Evolutionary conservation across 2,329 filamentous ascomycete species (phyloP).

Genomic region (Penicillium capsulatum): DNA sequence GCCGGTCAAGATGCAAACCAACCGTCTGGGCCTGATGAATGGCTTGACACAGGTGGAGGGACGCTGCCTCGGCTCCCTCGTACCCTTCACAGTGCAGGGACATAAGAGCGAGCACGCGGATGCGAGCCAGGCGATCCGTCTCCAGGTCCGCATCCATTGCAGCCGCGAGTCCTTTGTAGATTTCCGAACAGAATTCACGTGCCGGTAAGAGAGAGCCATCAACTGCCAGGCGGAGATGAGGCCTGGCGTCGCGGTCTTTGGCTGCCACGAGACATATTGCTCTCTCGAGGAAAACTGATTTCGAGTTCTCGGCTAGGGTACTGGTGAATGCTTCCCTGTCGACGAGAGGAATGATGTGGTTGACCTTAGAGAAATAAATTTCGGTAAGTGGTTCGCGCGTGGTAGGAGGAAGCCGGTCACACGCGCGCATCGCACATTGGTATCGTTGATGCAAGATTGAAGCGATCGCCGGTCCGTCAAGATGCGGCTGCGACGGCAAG

Average conservation of each 20-base stretch:
- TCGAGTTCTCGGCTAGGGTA: slow-evolving; percentile 22
- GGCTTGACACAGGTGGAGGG: slow-evolving; percentile 38
- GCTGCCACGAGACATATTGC: slow-evolving; percentile 41
- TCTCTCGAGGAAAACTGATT: slow-evolving; percentile 37
- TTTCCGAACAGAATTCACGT: slow-evolving; percentile 38
- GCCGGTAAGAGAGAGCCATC: slow-evolving; percentile 29
- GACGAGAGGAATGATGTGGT: slow-evolving; percentile 38
- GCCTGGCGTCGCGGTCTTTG: slow-evolving; percentile 32
- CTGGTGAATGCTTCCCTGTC: slow-evolving; percentile 26
- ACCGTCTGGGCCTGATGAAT: slow-evolving; percentile 41
- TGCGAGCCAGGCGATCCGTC: slow-evolving; percentile 35
- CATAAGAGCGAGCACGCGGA: slow-evolving; percentile 39
- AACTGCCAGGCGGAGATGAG: slow-evolving; percentile 31
- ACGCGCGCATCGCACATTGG: slow-evolving; percentile 25
- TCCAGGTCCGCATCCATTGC: slow-evolving; percentile 39
- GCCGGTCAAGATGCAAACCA: slow-evolving; percentile 39
- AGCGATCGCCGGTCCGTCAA: slow-evolving; percentile 9
- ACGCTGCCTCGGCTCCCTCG: slow-evolving; percentile 39
- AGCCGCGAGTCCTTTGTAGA: slow-evolving; percentile 36
- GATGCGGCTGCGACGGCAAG: slow-evolving; percentile 1
- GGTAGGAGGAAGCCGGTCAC: slow-evolving; percentile 29
- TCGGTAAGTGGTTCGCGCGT: slow-evolving; percentile 32
- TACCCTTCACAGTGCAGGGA: slow-evolving; percentile 41
- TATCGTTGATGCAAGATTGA: slow-evolving; percentile 24
- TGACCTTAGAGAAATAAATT: slow-evolving; percentile 38